Base-by-base conservation (phyloP, 2,329 filamentous ascomycete genomes). In the Aspergillus novofumigatus region DNA sequence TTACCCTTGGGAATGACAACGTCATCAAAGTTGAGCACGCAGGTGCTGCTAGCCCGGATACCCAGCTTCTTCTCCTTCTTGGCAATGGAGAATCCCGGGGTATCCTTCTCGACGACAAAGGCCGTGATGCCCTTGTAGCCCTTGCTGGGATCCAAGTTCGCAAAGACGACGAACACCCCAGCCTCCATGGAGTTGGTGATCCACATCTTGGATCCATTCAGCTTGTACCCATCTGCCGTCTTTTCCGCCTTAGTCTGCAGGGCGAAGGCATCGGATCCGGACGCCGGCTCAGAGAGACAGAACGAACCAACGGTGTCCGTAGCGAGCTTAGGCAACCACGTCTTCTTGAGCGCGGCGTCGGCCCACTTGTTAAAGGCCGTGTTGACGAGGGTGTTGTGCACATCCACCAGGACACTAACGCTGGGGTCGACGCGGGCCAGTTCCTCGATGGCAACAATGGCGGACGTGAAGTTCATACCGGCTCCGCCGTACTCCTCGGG, bases 1-100 rank as follows among this genome's bases (percentile, higher is more conserved):
- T 96, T 95, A 70, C 88, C 90, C 75, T 87, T 88, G 60, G 94
- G 92, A 42, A 99, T 84, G 70, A 93, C 85, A 53, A 97, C 92
- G 69, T 99, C 94, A 77, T 99, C 94, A 68, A 99, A 96, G 82
- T 91, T 97, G 75, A 99, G 83, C 62, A 97, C 93, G 77, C 94
- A 99, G 32, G 94, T 99, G 79, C 90, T 95, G 78, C 90, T 95
- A 54, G 94, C 94, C 71, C 85, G 88, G 79, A 99, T 99, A 58
- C 94, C 94, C 51, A 99, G 87, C 82, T 99, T 99, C 88, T 97
- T 97, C 83, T 99, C 94, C 82, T 99, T 99, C 85, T 99, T 99
- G 44, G 94, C 92, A 69, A 99, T 95, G 59, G 85, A 87, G 81
- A 99, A 97, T 35, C 94, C 94, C 55, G 88, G 87, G 51, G 86